phyloP scores from a whole-genome alignment of 306 rosid genomes.

The Amphicarpaea edgeworthii region DNA sequence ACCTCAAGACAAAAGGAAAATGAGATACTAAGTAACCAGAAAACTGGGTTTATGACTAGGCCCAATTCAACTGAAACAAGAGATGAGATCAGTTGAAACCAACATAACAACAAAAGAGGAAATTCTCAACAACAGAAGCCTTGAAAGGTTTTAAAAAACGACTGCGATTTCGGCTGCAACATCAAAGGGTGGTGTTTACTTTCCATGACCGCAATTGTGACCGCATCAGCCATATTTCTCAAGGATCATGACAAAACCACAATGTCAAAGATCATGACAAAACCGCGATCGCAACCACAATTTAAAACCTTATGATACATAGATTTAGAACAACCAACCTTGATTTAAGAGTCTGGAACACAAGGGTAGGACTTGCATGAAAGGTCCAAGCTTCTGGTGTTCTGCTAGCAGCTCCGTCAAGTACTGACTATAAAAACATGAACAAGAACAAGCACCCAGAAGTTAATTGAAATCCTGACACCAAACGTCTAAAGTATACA shows the following conservation, averaged over 20 bases:
- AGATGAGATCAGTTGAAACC: slow-evolving; percentile 15
- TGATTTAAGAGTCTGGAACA: slow-evolving; percentile 66
- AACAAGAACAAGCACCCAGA: slow-evolving; percentile 27
- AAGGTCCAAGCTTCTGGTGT: slow-evolving; percentile 67
- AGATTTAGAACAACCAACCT: slow-evolving; percentile 51
- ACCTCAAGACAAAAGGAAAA: slow-evolving; percentile 1
- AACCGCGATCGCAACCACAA: neutral
- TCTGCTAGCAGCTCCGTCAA: slow-evolving; percentile 63
- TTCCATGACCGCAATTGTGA: neutral
- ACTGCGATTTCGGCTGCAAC: neutral
- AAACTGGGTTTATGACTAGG: slow-evolving; percentile 14
- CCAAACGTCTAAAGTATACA: neutral
- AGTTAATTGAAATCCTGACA: slow-evolving; percentile 38
- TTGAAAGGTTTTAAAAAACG: neutral
- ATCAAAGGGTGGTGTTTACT: neutral
- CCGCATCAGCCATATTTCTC: neutral
- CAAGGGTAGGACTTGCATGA: slow-evolving; percentile 66
- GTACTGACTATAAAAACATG: slow-evolving; percentile 57
- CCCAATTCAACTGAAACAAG: slow-evolving; percentile 10
- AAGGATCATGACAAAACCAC: neutral
- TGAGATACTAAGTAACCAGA: slow-evolving; percentile 24
- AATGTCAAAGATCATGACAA: neutral
- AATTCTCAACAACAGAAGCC: slow-evolving; percentile 17
- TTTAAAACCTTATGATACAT: neutral
- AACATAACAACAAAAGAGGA: slow-evolving; percentile 17